Evolutionary conservation across 345 rosid genomes (phyloP), one percentile per base, ranked within the genome.

Genomic region (Barbarea vulgaris): DNA sequence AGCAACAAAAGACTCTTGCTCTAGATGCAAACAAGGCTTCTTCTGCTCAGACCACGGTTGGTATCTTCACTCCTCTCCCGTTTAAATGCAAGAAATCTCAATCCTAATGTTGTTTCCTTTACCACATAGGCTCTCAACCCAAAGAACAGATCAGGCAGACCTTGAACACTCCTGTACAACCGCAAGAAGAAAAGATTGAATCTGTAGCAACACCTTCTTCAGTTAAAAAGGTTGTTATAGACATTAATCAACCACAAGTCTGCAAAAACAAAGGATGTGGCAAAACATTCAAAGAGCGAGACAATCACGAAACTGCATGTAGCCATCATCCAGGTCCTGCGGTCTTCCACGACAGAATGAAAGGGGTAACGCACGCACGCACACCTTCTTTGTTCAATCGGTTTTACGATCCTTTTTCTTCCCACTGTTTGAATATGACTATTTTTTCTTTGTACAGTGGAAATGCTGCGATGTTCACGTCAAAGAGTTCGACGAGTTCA

Each of bases 1-100:
- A 39, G 46, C 87, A 44, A 27, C 86, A 7, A 95, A 83, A 83
- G 97, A 83, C 63, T 78, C 86, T 57, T 95, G 98, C 80, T 73
- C 87, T 2, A 83, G 99, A 77, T 95, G 99, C 82, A 84, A 77
- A 67, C 99, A 92, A 83, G 96, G 99, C 48, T 95, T 95, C 87
- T 95, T 89, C 82, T 95, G 98, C 80, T 95, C 99, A 4, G 96
- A 89, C 76, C 99, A 95, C 31, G 99, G 99, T 92, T 53, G 84
- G 94, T 88, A 89, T 28, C 46, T 47, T 51, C 33, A 41, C 37
- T 73, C 70, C 67, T 73, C 68, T 52, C 46, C 13, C 7, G n/a
- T 48, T 34, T 47, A 9, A 0, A 41, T 30, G 0, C 57, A 34
- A 13, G 17, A 12, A 17, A 33, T 10, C 30, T 67, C 14, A 42